phyloP scores from a whole-genome alignment of 257 asterid genomes.

The Plantago ovata region DNA sequence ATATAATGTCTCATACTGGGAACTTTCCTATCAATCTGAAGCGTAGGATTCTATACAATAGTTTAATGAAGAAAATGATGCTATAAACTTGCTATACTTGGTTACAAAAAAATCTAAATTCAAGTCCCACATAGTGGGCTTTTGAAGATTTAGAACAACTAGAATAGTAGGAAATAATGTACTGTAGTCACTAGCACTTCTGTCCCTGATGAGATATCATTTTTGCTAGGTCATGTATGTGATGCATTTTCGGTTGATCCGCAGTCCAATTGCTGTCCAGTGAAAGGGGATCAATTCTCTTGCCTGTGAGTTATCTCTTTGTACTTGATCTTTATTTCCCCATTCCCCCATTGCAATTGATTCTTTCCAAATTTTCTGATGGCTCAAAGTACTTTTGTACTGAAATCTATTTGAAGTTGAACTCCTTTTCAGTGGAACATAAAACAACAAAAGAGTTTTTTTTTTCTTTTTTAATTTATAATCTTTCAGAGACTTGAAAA shows the following conservation, averaged over 20 bases:
- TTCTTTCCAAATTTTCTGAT: constrained; percentile 14
- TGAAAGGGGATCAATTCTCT: constrained; percentile 63
- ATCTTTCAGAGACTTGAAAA: too few relatives aligned
- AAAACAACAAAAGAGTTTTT: background rate
- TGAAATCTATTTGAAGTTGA: constrained; percentile 7
- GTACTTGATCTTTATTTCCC: constrained; percentile 11
- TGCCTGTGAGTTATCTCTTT: constrained; percentile 77
- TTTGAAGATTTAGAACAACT: constrained; percentile 6
- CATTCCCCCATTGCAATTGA: background rate
- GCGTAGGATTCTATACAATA: constrained; percentile 1
- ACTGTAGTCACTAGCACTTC: background rate
- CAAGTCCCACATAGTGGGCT: background rate
- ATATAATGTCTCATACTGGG: constrained; percentile 1
- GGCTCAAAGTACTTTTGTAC: constrained; percentile 1
- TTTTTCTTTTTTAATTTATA: constrained; percentile 4
- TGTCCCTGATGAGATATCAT: constrained; percentile 16
- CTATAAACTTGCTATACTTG: background rate
- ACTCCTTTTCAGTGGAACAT: constrained; percentile 1
- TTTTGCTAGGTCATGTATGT: constrained; percentile 72
- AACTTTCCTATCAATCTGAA: background rate
- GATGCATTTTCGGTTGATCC: constrained; percentile 72
- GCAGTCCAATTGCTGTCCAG: constrained; percentile 61
- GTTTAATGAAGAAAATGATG: constrained; percentile 3
- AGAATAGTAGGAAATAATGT: constrained; percentile 3
- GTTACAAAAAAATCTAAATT: background rate